phyloP scores from a whole-genome alignment of 169 alveolate genomes.

The Plasmodium vivax region DNA sequence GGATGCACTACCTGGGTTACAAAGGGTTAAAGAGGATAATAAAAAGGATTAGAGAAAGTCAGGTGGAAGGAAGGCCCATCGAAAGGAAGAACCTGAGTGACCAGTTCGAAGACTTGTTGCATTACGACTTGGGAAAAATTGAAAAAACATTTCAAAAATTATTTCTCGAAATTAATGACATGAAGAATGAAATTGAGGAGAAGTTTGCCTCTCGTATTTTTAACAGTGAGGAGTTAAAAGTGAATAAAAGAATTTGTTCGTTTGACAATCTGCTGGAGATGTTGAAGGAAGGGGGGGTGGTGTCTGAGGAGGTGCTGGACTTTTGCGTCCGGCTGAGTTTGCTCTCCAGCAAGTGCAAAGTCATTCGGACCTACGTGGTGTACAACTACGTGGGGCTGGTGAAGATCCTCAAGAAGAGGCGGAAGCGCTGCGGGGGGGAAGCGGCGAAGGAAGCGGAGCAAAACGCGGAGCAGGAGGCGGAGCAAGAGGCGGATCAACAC shows the following conservation, averaged over 20 bases:
- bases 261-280: conserved; percentile 38
- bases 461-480: too few species aligned
- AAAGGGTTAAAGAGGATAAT: conserved; percentile 19
- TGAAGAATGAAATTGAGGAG: conserved; percentile 45
- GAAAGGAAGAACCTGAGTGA: neutral
- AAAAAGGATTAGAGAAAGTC: conserved; percentile 11
- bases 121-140: conserved; percentile 7
- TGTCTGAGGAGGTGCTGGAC: conserved; percentile 44
- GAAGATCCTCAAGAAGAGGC: conserved; percentile 31
- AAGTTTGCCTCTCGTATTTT: neutral
- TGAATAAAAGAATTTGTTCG: neutral
- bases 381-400: conserved; percentile 32
- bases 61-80: neutral
- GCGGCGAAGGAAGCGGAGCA: too few species aligned
- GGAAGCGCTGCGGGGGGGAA: neutral
- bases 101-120: conserved; percentile 13
- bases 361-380: conserved; percentile 29
- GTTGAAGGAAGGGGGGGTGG: conserved; percentile 24
- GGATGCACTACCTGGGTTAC: conserved; percentile 42
- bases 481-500: too few species aligned
- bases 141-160: conserved; percentile 21
- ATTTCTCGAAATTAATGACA: conserved; percentile 9
- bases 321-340: conserved; percentile 48
- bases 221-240: conserved; percentile 17
- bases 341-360: conserved; percentile 37